Evolutionary conservation across 768 basidiomycete genomes (phyloP).

Genomic region (Tricholomella constricta): DNA sequence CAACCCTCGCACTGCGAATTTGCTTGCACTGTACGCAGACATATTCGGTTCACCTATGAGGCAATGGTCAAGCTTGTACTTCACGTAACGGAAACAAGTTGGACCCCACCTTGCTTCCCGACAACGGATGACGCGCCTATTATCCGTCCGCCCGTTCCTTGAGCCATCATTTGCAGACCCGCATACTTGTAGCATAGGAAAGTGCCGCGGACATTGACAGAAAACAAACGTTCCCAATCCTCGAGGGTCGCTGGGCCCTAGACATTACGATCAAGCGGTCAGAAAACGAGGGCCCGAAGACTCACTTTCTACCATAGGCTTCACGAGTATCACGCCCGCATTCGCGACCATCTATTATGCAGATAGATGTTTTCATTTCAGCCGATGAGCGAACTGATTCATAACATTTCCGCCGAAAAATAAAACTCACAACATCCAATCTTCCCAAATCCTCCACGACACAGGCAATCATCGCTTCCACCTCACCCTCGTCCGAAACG

Average conservation of each 20-base stretch:
- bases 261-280: not conserved
- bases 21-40: conserved; percentile 33
- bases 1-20: conserved; percentile 44
- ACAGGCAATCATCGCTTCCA: conserved; percentile 27
- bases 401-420: not conserved
- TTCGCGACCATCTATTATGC: conserved; percentile 37
- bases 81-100: not conserved
- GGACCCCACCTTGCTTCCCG: conserved; percentile 33
- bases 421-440: conserved; percentile 30
- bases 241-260: conserved; percentile 24
- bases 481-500: conserved; percentile 29
- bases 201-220: conserved; percentile 37
- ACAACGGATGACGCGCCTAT: conserved; percentile 44
- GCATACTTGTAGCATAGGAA: conserved; percentile 46
- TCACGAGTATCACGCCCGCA: conserved; percentile 22
- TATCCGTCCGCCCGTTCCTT: conserved; percentile 45
- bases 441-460: conserved; percentile 26
- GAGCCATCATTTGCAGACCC: conserved; percentile 43
- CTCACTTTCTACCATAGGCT: conserved; percentile 2
- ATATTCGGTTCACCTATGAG: conserved; percentile 12
- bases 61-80: too few species aligned
- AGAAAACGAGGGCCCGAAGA: not conserved
- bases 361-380: not conserved
- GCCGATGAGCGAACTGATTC: not conserved
- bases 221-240: conserved; percentile 32